Percentiles rank a stretch among this genome's conserved stretches.
Evolutionary conservation across 176 grass and related monocot genomes (phyloP).

Genomic region (Lolium multiflorum): DNA sequence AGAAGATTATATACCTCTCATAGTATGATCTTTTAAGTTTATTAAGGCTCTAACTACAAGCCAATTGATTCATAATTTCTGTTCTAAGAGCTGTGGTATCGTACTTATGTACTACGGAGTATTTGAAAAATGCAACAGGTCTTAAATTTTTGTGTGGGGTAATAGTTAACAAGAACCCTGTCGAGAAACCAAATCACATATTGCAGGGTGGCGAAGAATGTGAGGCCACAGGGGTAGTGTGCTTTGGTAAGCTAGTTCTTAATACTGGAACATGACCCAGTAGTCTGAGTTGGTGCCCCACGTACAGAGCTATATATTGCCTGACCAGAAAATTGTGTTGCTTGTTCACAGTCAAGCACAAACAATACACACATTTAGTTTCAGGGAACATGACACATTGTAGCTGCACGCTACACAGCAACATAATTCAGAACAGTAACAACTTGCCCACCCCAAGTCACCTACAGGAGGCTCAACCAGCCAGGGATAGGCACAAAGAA

Average conservation of each 20-base stretch:
- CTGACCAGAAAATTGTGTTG: background rate
- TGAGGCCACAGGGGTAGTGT: background rate
- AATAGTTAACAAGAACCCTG: background rate
- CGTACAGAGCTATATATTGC: background rate
- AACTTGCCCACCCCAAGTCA: background rate
- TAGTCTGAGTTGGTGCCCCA: background rate
- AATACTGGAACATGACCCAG: background rate
- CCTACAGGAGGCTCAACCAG: background rate
- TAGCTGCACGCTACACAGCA: background rate
- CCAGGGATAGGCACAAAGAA: background rate
- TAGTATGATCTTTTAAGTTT: background rate
- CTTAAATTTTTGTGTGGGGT: no score
- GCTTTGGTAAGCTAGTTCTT: background rate
- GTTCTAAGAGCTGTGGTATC: background rate
- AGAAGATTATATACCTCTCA: conserved; percentile 8
- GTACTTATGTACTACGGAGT: background rate
- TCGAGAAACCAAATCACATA: background rate
- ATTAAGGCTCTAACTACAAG: background rate
- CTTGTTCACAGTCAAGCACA: conserved; percentile 9
- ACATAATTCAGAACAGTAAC: background rate
- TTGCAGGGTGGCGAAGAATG: background rate
- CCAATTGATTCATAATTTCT: background rate
- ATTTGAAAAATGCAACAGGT: background rate
- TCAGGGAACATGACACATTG: background rate
- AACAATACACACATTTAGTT: background rate